Base-by-base conservation (phyloP, 805 yeast species). In the Myxozyma neotropica region DNA sequence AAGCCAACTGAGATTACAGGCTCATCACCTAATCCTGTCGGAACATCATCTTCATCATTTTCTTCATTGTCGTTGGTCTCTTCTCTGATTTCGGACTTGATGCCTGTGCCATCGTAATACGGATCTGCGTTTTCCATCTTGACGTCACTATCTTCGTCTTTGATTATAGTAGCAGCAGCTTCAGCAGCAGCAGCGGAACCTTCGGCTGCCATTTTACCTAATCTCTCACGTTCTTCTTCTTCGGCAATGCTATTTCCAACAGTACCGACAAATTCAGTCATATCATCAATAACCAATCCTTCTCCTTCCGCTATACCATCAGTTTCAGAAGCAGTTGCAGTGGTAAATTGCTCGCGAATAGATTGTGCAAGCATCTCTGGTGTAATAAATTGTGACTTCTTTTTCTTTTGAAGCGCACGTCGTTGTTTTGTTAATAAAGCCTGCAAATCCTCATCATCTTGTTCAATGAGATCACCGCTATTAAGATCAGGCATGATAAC, bases 271-370 rank as follows among this genome's bases (percentile, higher is more conserved):
- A 67, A 65, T 43, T 78, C 81, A 29, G 71, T 70, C 1, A 80
- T 80, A 24, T 76, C 80, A 64, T 81, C 80, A 24, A 79, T 70
- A 0, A 76, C 72, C 24, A 78, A 27, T 7, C 69, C 71, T 4
- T 51, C 69, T 68, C 62, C 47, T 15, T 38, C 53, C 19, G 2
- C 46, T 12, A 29, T n/a, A 15, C 38, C 58, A 6, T 54, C 52
- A 58, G 64, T 59, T 59, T 65, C 68, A 47, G 67, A 24, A 13
- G 64, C 62, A 1, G 68, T 63, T 13, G n/a, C 50, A 10, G 48
- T 39, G 3, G 42, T 29, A 73, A 75, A 8, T 74, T 59, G 53
- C 29, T 64, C 61, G 3, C 55, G 48, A 26, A 65, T 53, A 15
- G 74, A 2, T 70, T 73, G 70, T 71, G 68, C 68, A 49, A 17